Evolutionary conservation across 352 stramenopile genomes (phyloP).

Genomic region (Pythium dissimile): DNA sequence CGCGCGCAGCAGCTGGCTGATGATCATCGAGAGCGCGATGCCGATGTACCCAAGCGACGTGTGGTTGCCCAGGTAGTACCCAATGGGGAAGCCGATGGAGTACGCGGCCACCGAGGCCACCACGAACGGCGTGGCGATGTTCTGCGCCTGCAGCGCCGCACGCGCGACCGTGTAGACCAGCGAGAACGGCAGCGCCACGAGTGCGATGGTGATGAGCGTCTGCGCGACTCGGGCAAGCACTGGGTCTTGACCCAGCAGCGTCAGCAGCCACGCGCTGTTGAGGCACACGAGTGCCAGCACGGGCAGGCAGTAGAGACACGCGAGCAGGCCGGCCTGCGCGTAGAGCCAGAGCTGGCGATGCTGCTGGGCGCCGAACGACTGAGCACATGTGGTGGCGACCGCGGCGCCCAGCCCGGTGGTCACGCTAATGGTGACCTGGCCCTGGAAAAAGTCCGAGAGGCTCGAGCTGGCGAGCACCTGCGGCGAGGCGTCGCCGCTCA

Average conservation of each 20-base stretch:
- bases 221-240: slow-evolving; percentile 23
- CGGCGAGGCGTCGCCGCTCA: not conserved
- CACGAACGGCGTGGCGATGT: slow-evolving; percentile 30
- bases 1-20: slow-evolving; percentile 27
- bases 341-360: slow-evolving; percentile 35
- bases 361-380: slow-evolving; percentile 32
- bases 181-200: slow-evolving; percentile 22
- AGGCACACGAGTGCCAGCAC: slow-evolving; percentile 15
- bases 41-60: slow-evolving; percentile 35
- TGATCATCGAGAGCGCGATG: slow-evolving; percentile 23
- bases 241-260: slow-evolving; percentile 26
- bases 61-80: slow-evolving; percentile 35
- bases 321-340: slow-evolving; percentile 31
- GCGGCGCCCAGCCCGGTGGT: slow-evolving; percentile 28
- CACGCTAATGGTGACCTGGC: slow-evolving; percentile 18
- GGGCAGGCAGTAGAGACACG: slow-evolving; percentile 13
- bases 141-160: slow-evolving; percentile 40
- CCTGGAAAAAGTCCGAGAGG: slow-evolving; percentile 10
- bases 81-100: slow-evolving; percentile 14
- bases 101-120: slow-evolving; percentile 21
- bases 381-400: slow-evolving; percentile 37
- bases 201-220: slow-evolving; percentile 20
- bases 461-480: slow-evolving; percentile 2
- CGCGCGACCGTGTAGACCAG: slow-evolving; percentile 29
- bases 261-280: slow-evolving; percentile 19